Conservation (phyloP, 495 filamentous ascomycete species). For the Pyrenula aspistea region DNA sequence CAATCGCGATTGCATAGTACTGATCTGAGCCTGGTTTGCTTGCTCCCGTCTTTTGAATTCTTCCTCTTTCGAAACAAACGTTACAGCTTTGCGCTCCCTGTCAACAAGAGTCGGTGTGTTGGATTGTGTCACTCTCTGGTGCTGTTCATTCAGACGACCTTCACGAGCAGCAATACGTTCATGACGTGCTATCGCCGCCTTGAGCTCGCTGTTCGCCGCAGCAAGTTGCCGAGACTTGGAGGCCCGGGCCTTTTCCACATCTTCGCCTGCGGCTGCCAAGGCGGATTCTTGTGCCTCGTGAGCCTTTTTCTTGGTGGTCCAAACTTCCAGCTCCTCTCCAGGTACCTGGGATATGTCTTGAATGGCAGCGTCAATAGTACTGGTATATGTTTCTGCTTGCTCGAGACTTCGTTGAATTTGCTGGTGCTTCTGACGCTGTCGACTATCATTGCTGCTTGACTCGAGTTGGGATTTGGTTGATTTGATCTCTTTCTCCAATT, state of each 20-base stretch:
- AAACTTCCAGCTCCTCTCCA: constrained; percentile 49
- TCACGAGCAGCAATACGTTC: constrained; percentile 69
- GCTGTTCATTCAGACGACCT: constrained; percentile 65
- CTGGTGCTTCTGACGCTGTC: constrained; percentile 64
- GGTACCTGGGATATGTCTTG: constrained; percentile 57
- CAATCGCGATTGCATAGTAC: constrained; percentile 28
- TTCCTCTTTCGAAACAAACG: constrained; percentile 51
- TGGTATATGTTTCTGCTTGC: constrained; percentile 69
- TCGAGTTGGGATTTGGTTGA: constrained; percentile 55
- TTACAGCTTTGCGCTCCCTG: constrained; percentile 56
- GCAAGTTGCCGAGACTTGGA: constrained; percentile 52
- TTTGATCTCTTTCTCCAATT: constrained; percentile 70
- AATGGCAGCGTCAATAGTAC: constrained; percentile 47
- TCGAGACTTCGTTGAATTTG: constrained; percentile 67
- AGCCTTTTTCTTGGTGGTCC: constrained; percentile 43
- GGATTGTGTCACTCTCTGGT: constrained; percentile 63
- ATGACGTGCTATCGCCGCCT: constrained; percentile 54
- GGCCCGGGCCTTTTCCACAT: constrained; percentile 48
- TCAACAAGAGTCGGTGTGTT: constrained; percentile 66
- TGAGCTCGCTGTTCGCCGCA: constrained; percentile 52
- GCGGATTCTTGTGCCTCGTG: constrained; percentile 53
- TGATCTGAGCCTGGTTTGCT: constrained; percentile 32
- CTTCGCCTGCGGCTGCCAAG: constrained; percentile 46
- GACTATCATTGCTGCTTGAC: constrained; percentile 70
- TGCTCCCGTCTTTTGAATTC: constrained; percentile 48